A percentile compares a stretch with the other conserved stretches of the same genome.
phyloP scores from a whole-genome alignment of 2,329 filamentous ascomycete species.

The Exophiala sideris region DNA sequence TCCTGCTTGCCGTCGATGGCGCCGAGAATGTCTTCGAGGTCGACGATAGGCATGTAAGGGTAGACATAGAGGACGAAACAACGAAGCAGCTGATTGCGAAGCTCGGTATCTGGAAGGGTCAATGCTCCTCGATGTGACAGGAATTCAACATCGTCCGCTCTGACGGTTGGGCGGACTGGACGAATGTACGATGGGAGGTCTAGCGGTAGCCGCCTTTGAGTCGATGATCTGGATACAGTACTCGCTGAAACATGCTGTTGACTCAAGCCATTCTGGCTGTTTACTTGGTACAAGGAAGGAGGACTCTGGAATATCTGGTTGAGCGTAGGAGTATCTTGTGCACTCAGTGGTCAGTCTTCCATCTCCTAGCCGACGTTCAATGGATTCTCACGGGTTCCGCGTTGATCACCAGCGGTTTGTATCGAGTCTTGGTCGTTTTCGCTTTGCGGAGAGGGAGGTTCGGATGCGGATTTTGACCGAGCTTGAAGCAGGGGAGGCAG shows the following conservation, averaged over 20 bases:
- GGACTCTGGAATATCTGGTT: no score
- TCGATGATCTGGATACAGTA: not conserved
- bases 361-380: no score
- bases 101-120: slow-evolving; percentile 63
- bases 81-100: slow-evolving; percentile 77
- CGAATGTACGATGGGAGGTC: slow-evolving; percentile 19
- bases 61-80: slow-evolving; percentile 86
- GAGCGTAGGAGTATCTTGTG: no score
- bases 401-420: not conserved
- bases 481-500: slow-evolving; percentile 17
- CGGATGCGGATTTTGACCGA: slow-evolving; percentile 1
- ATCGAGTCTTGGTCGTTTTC: not conserved
- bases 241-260: not conserved
- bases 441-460: not conserved
- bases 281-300: no score
- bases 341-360: no score
- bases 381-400: no score
- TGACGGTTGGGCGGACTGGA: slow-evolving; percentile 10
- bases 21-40: slow-evolving; percentile 31
- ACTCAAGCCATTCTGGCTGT: not conserved
- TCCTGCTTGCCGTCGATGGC: slow-evolving; percentile 63
- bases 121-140: slow-evolving; percentile 59
- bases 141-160: slow-evolving; percentile 16
- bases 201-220: not conserved
- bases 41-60: slow-evolving; percentile 87